Conservation (phyloP, 2,329 filamentous ascomycete species). For the Didymella pinodella region DNA sequence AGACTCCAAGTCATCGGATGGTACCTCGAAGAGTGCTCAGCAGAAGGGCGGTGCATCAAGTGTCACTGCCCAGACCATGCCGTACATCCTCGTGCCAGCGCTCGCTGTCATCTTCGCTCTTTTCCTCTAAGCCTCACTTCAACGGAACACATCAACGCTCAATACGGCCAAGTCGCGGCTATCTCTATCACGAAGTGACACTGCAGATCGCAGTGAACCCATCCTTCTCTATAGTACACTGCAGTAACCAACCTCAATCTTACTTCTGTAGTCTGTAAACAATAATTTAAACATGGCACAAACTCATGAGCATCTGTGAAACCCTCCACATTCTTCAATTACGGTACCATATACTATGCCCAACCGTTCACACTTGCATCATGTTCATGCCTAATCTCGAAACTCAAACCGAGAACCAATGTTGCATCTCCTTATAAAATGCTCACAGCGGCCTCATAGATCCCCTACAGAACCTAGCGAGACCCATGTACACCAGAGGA, state of each 20-base stretch:
- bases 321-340: neutral
- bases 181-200: neutral
- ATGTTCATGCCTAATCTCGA: neutral
- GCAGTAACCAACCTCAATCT: neutral
- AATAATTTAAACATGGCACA: neutral
- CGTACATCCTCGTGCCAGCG: constrained; percentile 29
- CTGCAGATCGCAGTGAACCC: neutral
- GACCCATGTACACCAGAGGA: neutral
- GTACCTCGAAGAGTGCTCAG: constrained; percentile 2
- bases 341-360: neutral
- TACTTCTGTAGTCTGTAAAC: neutral
- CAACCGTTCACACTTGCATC: neutral
- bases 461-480: neutral
- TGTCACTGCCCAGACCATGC: constrained; percentile 25
- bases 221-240: neutral
- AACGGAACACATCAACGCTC: neutral
- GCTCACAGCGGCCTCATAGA: neutral
- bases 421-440: neutral
- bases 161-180: neutral
- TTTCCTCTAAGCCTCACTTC: constrained; percentile 23
- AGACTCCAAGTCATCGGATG: constrained; percentile 4
- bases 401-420: neutral
- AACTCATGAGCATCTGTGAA: neutral
- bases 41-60: constrained; percentile 22
- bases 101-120: constrained; percentile 28